Evolutionary conservation across 2,329 filamentous ascomycete species (phyloP).

Genomic region (Pseudocercospora crystallina): DNA sequence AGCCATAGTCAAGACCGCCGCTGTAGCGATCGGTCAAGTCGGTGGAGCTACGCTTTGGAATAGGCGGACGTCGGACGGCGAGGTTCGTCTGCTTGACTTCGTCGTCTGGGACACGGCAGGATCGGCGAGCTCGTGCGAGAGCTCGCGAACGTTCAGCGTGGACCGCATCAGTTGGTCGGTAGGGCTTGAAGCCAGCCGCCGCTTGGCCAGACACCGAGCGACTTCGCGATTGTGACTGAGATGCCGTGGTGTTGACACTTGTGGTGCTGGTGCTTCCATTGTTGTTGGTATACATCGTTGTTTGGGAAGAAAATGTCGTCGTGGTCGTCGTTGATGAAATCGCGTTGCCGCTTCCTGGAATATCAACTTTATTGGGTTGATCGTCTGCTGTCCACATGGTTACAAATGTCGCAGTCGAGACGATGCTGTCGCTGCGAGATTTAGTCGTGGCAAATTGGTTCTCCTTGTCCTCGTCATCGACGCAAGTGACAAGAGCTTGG

Average conservation of each 20-base stretch:
- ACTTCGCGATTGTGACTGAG: background rate
- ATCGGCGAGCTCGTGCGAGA: constrained; percentile 21
- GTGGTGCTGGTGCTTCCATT: constrained; percentile 14
- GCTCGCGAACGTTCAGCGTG: constrained; percentile 30
- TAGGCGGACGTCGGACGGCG: background rate
- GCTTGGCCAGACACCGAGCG: constrained; percentile 8
- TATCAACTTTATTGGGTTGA: constrained; percentile 16
- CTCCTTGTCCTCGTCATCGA: constrained; percentile 25
- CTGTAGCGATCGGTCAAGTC: constrained; percentile 33
- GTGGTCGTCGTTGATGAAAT: constrained; percentile 14
- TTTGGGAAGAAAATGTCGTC: constrained; percentile 13
- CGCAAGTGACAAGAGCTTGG: constrained; percentile 22
- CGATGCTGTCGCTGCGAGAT: constrained; percentile 29
- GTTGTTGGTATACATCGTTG: constrained; percentile 5
- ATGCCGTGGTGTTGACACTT: constrained; percentile 8
- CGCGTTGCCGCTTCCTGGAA: constrained; percentile 17
- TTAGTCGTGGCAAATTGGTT: constrained; percentile 19
- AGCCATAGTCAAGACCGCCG: constrained; percentile 40
- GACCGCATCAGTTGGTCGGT: constrained; percentile 25
- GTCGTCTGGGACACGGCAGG: constrained; percentile 11
- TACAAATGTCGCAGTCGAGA: constrained; percentile 27
- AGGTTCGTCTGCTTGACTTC: constrained; percentile 6
- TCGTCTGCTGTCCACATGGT: constrained; percentile 25
- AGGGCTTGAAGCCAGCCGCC: constrained; percentile 20
- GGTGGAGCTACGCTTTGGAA: constrained; percentile 8